Base-by-base conservation (phyloP, 2,329 filamentous ascomycete species). In the Colletotrichum caudatum region DNA sequence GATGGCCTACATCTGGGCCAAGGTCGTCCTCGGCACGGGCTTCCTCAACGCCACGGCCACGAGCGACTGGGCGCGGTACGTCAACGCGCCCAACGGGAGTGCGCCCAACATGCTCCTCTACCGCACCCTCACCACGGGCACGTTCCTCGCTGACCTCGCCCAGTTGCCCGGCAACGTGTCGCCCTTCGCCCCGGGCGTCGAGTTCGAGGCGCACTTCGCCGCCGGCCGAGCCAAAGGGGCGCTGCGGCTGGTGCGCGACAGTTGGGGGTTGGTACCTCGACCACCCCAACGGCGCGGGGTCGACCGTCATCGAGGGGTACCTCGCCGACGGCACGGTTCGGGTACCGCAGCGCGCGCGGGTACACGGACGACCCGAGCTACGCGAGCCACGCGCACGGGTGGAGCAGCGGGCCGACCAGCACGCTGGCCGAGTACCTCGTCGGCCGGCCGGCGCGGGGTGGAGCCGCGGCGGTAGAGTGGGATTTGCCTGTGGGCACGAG, bases 241-340 rank as follows among this genome's bases (percentile, higher is more conserved):
- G 0, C 79, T 91, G 0, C 82, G 87, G 14, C 83, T 91, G 20
- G 86, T 91, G 41, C 85, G 88, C 7, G 80, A 80, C 11, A 83
- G 82, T 60, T 91, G 89, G 89, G 89, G 89, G 14, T 90, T 90
- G 87, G 87, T 90, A 90, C 74, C 78, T 89, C 20, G 81, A 85
- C 70, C 84, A 90, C 69, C 82, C 84, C 1, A 85, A 88, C 73
- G 88, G 88, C n/a, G 90, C 89, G 0, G 81, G 85, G 67, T 87
- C 84, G 53, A 91, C 89, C 0, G 84, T 88, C 26, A 84, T 90
- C 35, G 89, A 91, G 77, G 89, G 89, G 0, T 90, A 89, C 70
- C 81, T 88, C 1, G 78, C 77, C 0, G 84, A 91, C 73, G 88
- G 88, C 3, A 85, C 81, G 0, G 0, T 92, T 88, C 73, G 87